Evolutionary conservation across 352 stramenopile species (phyloP).

Genomic region (Phytophthora agathidicida): DNA sequence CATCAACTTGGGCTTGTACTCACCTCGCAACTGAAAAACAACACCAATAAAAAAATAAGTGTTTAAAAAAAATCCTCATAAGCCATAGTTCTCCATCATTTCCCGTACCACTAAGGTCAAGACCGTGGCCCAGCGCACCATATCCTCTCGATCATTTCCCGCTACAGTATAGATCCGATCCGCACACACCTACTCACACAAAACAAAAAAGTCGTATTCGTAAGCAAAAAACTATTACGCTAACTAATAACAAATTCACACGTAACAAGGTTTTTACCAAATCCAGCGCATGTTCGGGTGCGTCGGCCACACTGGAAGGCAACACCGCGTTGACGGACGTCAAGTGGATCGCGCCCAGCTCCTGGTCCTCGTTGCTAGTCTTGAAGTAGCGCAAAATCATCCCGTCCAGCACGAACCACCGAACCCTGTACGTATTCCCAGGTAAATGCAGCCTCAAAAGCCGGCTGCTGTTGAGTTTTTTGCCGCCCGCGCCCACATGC

Average conservation of each 20-base stretch:
- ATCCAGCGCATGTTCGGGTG: slow-evolving; percentile 84
- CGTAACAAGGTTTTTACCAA: slow-evolving; percentile 41
- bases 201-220: too few relatives aligned
- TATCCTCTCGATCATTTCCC: slow-evolving; percentile 86
- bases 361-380: slow-evolving; percentile 85
- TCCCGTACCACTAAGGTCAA: slow-evolving; percentile 86
- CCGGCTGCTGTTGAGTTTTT: slow-evolving; percentile 86
- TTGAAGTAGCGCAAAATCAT: slow-evolving; percentile 92
- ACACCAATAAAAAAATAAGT: not conserved
- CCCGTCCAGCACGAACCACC: slow-evolving; percentile 90
- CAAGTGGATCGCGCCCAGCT: slow-evolving; percentile 88
- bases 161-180: slow-evolving; percentile 90
- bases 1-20: slow-evolving; percentile 92
- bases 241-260: slow-evolving; percentile 2
- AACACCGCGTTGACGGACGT: slow-evolving; percentile 88
- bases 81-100: too few relatives aligned
- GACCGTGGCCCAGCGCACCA: slow-evolving; percentile 90
- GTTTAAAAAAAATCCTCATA: slow-evolving; percentile 11
- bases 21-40: slow-evolving; percentile 60
- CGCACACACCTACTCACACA: slow-evolving; percentile 84
- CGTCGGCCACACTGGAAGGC: slow-evolving; percentile 88
- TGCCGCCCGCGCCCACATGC: slow-evolving; percentile 83
- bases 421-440: slow-evolving; percentile 78
- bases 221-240: slow-evolving; percentile 9
- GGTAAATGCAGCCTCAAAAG: slow-evolving; percentile 80